phyloP scores from a whole-genome alignment of 2,329 filamentous ascomycete genomes.

The Nigrograna mackinnonii region DNA sequence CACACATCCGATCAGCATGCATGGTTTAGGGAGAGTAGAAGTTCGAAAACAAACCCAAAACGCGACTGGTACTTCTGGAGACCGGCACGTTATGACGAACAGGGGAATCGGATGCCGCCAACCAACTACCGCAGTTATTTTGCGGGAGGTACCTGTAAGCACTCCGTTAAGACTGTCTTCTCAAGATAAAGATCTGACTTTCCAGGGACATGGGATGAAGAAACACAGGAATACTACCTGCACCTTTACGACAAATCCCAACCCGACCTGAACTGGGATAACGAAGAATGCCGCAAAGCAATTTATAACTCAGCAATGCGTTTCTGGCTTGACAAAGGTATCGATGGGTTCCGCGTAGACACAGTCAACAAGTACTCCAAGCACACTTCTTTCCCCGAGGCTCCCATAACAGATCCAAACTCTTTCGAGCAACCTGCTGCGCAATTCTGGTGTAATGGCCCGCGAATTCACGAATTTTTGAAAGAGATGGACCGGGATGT shows the following conservation, averaged over 20 bases:
- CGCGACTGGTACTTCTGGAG: constrained; percentile 75
- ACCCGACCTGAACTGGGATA: constrained; percentile 55
- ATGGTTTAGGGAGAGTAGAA: constrained; percentile 71
- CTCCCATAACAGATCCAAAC: constrained; percentile 43
- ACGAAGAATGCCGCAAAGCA: constrained; percentile 46
- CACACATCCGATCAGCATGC: constrained; percentile 73
- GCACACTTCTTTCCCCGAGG: constrained; percentile 46
- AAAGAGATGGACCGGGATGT: constrained; percentile 57
- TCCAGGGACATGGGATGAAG: constrained; percentile 49
- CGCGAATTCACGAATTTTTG: constrained; percentile 61
- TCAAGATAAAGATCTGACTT: background rate
- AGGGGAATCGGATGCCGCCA: constrained; percentile 61
- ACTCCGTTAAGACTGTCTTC: no score
- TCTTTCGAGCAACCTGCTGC: constrained; percentile 52
- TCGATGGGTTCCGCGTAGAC: constrained; percentile 52
- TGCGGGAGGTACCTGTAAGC: constrained; percentile 35
- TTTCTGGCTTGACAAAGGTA: constrained; percentile 53
- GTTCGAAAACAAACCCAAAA: constrained; percentile 64
- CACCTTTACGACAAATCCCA: constrained; percentile 51
- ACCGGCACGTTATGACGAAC: constrained; percentile 54
- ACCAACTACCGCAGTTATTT: constrained; percentile 56
- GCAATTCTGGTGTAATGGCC: constrained; percentile 60
- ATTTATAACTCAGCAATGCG: constrained; percentile 49
- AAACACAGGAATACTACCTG: constrained; percentile 52
- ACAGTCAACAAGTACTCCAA: constrained; percentile 56